Evolutionary conservation across 345 rosid genomes (phyloP).

Genomic region (Brassica nigra): DNA sequence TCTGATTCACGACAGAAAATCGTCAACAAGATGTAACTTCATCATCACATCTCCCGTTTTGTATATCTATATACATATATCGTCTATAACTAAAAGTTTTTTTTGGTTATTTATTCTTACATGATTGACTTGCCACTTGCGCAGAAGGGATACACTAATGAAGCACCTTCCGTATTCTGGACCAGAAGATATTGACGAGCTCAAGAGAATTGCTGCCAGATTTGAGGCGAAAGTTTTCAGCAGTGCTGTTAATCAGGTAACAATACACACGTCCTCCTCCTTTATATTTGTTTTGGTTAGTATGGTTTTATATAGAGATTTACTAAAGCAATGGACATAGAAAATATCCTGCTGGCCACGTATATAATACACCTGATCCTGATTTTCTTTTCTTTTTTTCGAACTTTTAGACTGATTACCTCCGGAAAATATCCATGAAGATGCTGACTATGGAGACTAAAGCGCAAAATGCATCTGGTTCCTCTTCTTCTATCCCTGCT

Average conservation of each 20-base stretch:
- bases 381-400: constrained; percentile 7
- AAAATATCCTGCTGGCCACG: too few species aligned
- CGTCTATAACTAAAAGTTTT: background rate
- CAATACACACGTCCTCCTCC: background rate
- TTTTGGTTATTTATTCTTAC: background rate
- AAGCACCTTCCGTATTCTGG: constrained; percentile 70
- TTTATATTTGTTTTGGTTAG: too few species aligned
- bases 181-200: constrained; percentile 65
- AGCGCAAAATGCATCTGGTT: constrained; percentile 56
- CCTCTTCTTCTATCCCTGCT: constrained; percentile 45
- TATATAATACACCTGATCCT: background rate
- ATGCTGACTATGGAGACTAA: constrained; percentile 82
- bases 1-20: background rate
- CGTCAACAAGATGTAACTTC: background rate
- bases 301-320: background rate
- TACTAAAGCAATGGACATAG: background rate
- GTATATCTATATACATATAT: too few species aligned
- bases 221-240: constrained; percentile 79
- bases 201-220: constrained; percentile 67
- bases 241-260: constrained; percentile 67
- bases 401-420: constrained; percentile 67
- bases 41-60: background rate
- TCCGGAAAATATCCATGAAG: constrained; percentile 81
- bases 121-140: background rate
- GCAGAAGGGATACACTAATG: constrained; percentile 68